Percentiles rank a stretch among this genome's conserved stretches.
Conservation (phyloP, 2,329 filamentous ascomycete species). For the Aspergillus ibericus region DNA sequence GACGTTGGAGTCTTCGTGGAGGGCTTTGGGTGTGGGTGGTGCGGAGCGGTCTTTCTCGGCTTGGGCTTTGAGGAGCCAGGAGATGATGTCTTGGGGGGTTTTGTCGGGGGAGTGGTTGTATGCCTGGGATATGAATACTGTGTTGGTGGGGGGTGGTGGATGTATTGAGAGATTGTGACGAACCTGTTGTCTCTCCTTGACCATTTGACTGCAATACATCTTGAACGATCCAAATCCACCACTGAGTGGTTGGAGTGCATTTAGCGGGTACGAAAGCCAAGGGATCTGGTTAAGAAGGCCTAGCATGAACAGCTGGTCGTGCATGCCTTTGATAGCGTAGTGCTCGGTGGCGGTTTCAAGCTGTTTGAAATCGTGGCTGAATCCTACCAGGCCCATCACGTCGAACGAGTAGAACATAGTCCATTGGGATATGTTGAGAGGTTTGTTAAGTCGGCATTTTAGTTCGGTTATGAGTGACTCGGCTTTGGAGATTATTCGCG, state of each 20-base stretch:
- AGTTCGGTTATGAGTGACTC: too few species aligned
- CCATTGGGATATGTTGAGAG: too few species aligned
- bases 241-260: too few species aligned
- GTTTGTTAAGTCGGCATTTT: too few species aligned
- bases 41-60: not conserved
- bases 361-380: not conserved
- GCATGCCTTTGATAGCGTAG: not conserved
- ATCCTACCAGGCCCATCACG: not conserved
- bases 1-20: not conserved
- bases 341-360: not conserved
- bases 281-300: not conserved
- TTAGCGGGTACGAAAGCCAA: not conserved
- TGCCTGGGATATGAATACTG: too few species aligned
- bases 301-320: not conserved
- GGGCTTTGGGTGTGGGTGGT: not conserved
- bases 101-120: not conserved
- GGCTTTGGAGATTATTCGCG: too few species aligned
- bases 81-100: not conserved
- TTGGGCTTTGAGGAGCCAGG: not conserved
- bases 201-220: not conserved
- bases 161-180: not conserved
- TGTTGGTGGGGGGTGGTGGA: too few species aligned
- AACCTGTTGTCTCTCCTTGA: not conserved
- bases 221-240: too few species aligned
- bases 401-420: not conserved